Base-by-base conservation (phyloP, 2,329 filamentous ascomycete genomes). In the Fusarium sp. region DNA sequence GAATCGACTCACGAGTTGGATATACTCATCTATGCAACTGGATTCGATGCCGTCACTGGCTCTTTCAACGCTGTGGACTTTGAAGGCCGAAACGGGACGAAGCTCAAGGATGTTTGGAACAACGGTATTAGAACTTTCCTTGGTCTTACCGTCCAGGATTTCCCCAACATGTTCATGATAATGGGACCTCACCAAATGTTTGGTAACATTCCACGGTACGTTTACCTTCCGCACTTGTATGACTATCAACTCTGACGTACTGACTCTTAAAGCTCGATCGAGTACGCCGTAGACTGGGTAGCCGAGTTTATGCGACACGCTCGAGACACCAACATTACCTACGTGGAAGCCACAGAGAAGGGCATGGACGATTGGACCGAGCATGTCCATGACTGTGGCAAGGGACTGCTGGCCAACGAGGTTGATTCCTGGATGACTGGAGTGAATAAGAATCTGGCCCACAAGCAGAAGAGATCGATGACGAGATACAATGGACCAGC, bases 381-480 rank as follows among this genome's bases (percentile, higher is more conserved):
- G 43, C 87, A 88, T 80, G 87, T 89, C 3, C 78, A 84, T 27
- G 81, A 86, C 5, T 87, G 85, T 61, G 83, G 84, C 0, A 77
- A 84, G 39, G 87, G 87, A 0, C 67, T 85, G 11, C 72, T 89
- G 30, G 81, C 83, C 0, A 77, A 77, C 25, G 75, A 77, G 10
- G 75, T 77, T 0, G 87, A 89, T 69, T 85, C 83, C 2, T 89
- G 87, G 88, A 88, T 89, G 87, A 89, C 87, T 2, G 88, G 87
- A 1, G 85, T 89, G 2, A 89, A 89, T 71, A 87, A 82, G 71
- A 88, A 89, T 67, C 75, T 88, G 43, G 79, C 81, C 18, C 80
- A 83, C 41, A 88, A 88, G 80, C 81, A 84, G 73, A 84, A 83
- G 69, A 80, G 87, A 54, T 84, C 80, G 10, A 82, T 89, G 72